Evolutionary conservation across 2,329 filamentous ascomycete genomes (phyloP), one percentile per base, ranked within the genome.

Genomic region (Monilinia fructicola): DNA sequence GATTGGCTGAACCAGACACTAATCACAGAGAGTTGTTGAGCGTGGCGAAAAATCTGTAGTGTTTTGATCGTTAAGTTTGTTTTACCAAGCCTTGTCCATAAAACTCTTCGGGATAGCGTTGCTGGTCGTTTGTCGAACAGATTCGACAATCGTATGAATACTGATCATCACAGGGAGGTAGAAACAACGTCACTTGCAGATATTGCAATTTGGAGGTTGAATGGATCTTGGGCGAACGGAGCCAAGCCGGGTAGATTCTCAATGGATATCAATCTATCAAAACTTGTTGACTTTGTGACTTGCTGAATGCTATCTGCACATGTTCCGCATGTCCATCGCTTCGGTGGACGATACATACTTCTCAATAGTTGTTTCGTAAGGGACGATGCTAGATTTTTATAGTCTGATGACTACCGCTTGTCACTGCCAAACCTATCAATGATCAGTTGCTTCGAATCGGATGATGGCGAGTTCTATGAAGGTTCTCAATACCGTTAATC

Each of bases 1-100:
- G 87, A 81, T 80, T 91, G 12, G 78, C 79, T 55, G 87, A 88
- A 0, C 85, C 87, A 1, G 87, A 90, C 74, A 77, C 81, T 23
- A 82, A 81, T 56, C 78, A 79, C 6, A 79, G 7, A 78, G 83
- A 26, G 78, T 83, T 56, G 77, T 79, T 23, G 78, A 70, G 6
- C 68, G 78, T 1, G 76, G 75, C n/a, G 68, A 67, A 9, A 77
- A 76, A 26, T 75, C 77, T 35, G 69, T 74, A 14, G 79, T 86
- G 1, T 86, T 86, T 72, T 81, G 82, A 67, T 46, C 38, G 14
- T 40, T 11, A 16, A 14, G 40, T 14, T 14, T 44, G 40, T 18
- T 18, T 5, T n/a, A 7, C 18, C 4, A 16, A 46, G 16, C 16
- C 7, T 46, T 5, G 42, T 7, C 16, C 42, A 46, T 11, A 46